These are phyloP conservation scores for Aegle marmelos DNA, from an alignment of 345 rosid species.

Conservation along the genomic window DNA sequence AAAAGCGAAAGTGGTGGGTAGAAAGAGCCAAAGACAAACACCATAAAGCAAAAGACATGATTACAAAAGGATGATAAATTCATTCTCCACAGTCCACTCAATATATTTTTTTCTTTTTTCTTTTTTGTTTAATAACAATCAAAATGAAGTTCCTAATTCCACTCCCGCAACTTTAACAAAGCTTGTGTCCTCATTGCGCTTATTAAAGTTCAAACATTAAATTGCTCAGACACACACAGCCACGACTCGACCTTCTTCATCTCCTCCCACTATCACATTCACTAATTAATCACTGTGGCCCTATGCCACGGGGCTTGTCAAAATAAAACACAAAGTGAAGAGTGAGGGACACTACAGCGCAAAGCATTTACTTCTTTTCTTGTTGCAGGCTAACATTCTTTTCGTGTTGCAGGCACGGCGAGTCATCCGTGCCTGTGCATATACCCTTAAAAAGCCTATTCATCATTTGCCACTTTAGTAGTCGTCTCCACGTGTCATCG, in stretches of 20 bases:
- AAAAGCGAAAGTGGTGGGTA: not conserved
- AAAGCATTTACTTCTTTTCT: conserved; percentile 15
- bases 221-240: conserved; percentile 9
- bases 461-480: not conserved
- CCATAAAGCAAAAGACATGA: conserved; percentile 4
- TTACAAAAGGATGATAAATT: conserved; percentile 3
- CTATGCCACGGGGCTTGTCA: too few relatives aligned
- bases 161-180: conserved; percentile 16
- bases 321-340: not conserved
- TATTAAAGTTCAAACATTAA: not conserved
- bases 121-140: not conserved
- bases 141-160: not conserved
- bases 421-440: not conserved
- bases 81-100: conserved; percentile 3
- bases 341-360: conserved; percentile 8
- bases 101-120: not conserved
- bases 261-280: too few relatives aligned
- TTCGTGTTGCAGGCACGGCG: not conserved
- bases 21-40: not conserved
- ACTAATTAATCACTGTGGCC: not conserved
- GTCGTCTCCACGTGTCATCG: not conserved
- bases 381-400: not conserved
- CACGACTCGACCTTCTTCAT: not conserved
- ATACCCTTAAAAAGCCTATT: not conserved
- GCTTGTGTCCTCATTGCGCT: conserved; percentile 1